A percentile compares a stretch with the other conserved stretches of the same genome.
phyloP scores from a whole-genome alignment of 1,284 basidiomycete species.

The Exobasidium cylindrosporum region DNA sequence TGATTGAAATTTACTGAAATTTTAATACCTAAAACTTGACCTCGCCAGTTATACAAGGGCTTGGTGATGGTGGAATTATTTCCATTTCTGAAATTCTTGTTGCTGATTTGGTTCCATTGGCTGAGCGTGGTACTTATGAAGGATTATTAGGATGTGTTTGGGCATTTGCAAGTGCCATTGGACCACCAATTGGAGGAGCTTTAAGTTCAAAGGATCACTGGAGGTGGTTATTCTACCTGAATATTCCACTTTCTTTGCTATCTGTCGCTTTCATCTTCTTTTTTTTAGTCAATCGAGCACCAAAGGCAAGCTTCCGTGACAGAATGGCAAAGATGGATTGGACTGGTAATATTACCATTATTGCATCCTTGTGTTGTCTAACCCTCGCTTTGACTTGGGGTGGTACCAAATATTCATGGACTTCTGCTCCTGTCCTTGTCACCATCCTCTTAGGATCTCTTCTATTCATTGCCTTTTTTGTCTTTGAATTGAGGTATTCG shows the following conservation, averaged over 20 bases:
- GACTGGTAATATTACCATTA: slow-evolving; percentile 49
- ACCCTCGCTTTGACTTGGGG: slow-evolving; percentile 56
- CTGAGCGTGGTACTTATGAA: slow-evolving; percentile 32
- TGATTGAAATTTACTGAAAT: no score
- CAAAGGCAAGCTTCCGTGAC: slow-evolving; percentile 45
- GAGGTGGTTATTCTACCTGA: slow-evolving; percentile 37
- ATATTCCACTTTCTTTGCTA: slow-evolving; percentile 26
- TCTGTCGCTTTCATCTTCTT: slow-evolving; percentile 25
- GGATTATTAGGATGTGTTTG: slow-evolving; percentile 33
- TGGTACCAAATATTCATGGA: slow-evolving; percentile 54
- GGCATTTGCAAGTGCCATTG: slow-evolving; percentile 31
- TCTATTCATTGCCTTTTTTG: slow-evolving; percentile 50
- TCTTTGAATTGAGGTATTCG: slow-evolving; percentile 36
- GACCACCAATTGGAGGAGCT: slow-evolving; percentile 34
- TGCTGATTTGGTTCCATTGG: slow-evolving; percentile 26
- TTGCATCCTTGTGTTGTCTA: slow-evolving; percentile 43
- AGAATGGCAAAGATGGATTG: slow-evolving; percentile 56
- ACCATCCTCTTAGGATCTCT: slow-evolving; percentile 51
- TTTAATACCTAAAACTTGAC: no score
- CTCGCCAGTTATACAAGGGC: slow-evolving; percentile 23
- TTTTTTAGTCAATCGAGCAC: slow-evolving; percentile 49
- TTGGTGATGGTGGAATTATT: slow-evolving; percentile 34
- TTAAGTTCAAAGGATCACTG: slow-evolving; percentile 22
- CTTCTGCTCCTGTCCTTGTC: slow-evolving; percentile 41
- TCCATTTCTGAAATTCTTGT: slow-evolving; percentile 22